Evolutionary conservation across 805 yeast species (phyloP).

Genomic region (Metschnikowia lunata): DNA sequence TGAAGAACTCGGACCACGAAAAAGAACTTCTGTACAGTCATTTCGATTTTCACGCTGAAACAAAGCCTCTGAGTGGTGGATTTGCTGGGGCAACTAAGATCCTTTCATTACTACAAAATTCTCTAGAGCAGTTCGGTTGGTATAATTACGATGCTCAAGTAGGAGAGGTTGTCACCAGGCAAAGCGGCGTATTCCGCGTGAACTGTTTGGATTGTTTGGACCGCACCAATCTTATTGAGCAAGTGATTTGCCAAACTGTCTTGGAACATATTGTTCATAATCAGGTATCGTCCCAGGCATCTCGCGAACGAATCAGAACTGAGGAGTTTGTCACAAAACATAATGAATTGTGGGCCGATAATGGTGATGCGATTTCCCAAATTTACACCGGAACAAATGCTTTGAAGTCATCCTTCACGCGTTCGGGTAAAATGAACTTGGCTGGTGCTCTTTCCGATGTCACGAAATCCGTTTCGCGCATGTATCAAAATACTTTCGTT

Average conservation of each 20-base stretch:
- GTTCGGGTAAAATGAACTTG: conserved; percentile 92
- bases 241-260: conserved; percentile 72
- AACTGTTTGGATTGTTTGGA: conserved; percentile 95
- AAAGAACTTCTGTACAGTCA: conserved; percentile 54
- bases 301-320: conserved; percentile 7
- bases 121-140: conserved; percentile 77
- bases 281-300: neutral
- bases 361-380: conserved; percentile 64
- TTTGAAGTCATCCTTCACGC: conserved; percentile 84
- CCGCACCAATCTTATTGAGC: conserved; percentile 85
- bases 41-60: conserved; percentile 92
- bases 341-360: conserved; percentile 54
- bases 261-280: conserved; percentile 37
- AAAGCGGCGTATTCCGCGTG: conserved; percentile 86
- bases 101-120: conserved; percentile 56
- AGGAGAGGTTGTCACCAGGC: conserved; percentile 61
- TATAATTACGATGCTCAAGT: conserved; percentile 62
- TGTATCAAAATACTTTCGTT: conserved; percentile 93
- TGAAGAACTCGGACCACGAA: conserved; percentile 28
- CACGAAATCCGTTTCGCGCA: conserved; percentile 89
- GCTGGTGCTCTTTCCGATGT: conserved; percentile 98
- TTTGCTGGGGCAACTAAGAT: conserved; percentile 78
- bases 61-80: conserved; percentile 70
- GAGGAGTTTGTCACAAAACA: conserved; percentile 15
- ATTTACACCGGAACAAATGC: conserved; percentile 72